A percentile compares a stretch with the other conserved stretches of the same genome.
Conservation (phyloP, 1,284 basidiomycete genomes). For the Butyriboletus appendiculatus region DNA sequence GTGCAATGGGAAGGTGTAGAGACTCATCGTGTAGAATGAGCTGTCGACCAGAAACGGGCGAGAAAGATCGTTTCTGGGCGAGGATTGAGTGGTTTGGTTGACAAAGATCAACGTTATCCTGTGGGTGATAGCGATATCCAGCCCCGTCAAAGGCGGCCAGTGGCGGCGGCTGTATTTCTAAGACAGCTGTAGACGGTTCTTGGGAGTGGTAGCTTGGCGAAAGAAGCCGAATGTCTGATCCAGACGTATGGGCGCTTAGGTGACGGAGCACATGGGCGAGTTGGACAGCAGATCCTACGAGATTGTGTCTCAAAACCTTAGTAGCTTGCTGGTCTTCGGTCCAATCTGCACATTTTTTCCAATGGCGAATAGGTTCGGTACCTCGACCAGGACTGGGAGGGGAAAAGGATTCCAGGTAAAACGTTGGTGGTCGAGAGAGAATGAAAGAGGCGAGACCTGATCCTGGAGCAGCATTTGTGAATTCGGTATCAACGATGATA, state of each 20-base stretch:
- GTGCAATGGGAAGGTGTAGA: constrained; percentile 10
- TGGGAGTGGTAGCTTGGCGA: constrained; percentile 35
- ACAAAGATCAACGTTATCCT: constrained; percentile 7
- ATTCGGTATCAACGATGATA: constrained; percentile 56
- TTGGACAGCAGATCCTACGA: constrained; percentile 64
- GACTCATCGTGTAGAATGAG: constrained; percentile 14
- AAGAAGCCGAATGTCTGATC: constrained; percentile 41
- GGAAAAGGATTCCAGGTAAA: constrained; percentile 58
- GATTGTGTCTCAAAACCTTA: constrained; percentile 61
- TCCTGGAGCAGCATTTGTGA: constrained; percentile 55
- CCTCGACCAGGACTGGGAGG: constrained; percentile 34
- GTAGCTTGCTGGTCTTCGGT: constrained; percentile 75
- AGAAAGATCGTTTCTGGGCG: constrained; percentile 21
- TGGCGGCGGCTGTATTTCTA: constrained; percentile 46
- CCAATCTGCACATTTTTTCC: constrained; percentile 75
- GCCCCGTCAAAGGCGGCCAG: constrained; percentile 25
- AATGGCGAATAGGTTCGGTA: constrained; percentile 42
- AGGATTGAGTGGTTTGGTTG: constrained; percentile 9
- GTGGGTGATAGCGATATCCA: constrained; percentile 19
- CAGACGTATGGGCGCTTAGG: constrained; percentile 41
- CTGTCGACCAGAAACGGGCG: constrained; percentile 9
- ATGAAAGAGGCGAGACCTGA: constrained; percentile 60
- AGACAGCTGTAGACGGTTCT: constrained; percentile 30
- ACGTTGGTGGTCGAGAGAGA: constrained; percentile 64
- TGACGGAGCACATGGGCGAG: constrained; percentile 58